A percentile compares a stretch with the other conserved stretches of the same genome.
Conservation (phyloP, 1,139 yeast species). For the Meyerozyma sp. region DNA sequence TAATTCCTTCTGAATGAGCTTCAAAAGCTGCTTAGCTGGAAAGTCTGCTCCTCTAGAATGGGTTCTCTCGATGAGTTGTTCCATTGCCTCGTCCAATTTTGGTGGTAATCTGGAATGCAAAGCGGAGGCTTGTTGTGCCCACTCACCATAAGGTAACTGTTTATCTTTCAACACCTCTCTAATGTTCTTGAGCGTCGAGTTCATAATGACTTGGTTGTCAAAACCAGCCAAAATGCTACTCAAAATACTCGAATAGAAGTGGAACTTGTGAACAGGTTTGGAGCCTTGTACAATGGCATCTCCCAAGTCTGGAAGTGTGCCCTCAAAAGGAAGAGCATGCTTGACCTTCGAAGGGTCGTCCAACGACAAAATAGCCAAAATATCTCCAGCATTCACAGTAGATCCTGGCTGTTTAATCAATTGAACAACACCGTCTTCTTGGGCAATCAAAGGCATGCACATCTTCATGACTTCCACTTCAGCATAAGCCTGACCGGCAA, state of each 20-base stretch:
- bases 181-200: conserved; percentile 67
- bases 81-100: conserved; percentile 65
- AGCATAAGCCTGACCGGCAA: conserved; percentile 91
- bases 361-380: conserved; percentile 85
- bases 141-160: conserved; percentile 87
- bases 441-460: conserved; percentile 91
- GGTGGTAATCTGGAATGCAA: conserved; percentile 85
- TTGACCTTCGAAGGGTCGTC: conserved; percentile 97
- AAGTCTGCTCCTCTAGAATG: conserved; percentile 71
- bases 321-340: conserved; percentile 93
- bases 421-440: conserved; percentile 90
- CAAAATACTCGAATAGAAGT: conserved; percentile 53
- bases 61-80: conserved; percentile 62
- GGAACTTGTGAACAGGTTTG: conserved; percentile 75
- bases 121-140: conserved; percentile 83
- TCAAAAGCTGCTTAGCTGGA: conserved; percentile 82
- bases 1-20: conserved; percentile 53
- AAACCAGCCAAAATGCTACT: conserved; percentile 81
- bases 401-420: conserved; percentile 98
- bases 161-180: conserved; percentile 70
- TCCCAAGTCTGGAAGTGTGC: conserved; percentile 86
- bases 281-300: conserved; percentile 78
- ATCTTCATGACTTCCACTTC: conserved; percentile 99
- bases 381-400: conserved; percentile 92
- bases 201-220: conserved; percentile 94